Base-by-base conservation (phyloP, 2,329 filamentous ascomycete genomes). In the Colletotrichum tofieldiae region DNA sequence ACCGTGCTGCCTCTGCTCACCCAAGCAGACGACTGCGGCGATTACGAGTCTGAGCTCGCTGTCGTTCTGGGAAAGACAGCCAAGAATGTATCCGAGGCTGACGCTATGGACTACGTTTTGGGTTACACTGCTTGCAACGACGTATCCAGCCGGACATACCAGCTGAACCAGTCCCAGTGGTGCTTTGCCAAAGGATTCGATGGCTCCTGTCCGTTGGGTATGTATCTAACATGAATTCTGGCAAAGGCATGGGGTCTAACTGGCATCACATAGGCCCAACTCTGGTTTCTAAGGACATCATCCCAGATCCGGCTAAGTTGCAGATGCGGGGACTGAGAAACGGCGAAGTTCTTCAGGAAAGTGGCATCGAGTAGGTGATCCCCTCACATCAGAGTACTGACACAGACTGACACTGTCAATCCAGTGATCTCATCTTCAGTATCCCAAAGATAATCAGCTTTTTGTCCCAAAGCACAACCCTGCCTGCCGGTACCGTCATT, bases 71-170 rank as follows among this genome's bases (percentile, higher is more conserved):
- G 87, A 41, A 84, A 82, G 74, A 78, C 82, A 16, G 82, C 84
- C 80, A 78, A 84, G 83, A 89, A 91, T 74, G 88, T 91, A 12
- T 81, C 84, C 56, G 88, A 90, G 75, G 84, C 82, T 0, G 85
- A 91, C 37, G 89, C 89, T 6, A 77, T 89, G 62, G 84, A 87
- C 74, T 90, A 92, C 75, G 84, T 93, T 5, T 86, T 92, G 2
- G 90, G 91, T 37, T 93, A 93, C 78, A 90, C 89, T 0, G 86
- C 86, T 29, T 86, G 86, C 76, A 93, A 92, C 80, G 90, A 93
- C 77, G 86, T 93, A 8, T 91, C 89, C 2, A 88, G 87, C 72
- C 86, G 90, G 5, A 86, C 87, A 62, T 84, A 83, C 65, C 90
- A 92, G 81, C 84, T 87, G 75, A 82, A 84, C 29, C 85, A 87